phyloP scores from a whole-genome alignment of 192 early-diverging fungal species.

The Diversispora epigaea region DNA sequence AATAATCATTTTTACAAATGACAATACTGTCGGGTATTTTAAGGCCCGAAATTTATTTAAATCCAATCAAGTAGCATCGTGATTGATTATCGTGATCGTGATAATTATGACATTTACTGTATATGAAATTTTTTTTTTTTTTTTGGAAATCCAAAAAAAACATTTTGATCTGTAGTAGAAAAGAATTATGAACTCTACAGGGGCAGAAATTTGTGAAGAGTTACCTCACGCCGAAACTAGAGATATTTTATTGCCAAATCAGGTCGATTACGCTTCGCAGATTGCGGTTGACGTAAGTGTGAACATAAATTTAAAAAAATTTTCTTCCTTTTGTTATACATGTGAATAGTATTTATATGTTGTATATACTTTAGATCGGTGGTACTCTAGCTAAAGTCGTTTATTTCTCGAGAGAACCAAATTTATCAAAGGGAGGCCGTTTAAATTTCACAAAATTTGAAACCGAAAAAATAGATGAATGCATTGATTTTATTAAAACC shows the following conservation, averaged over 20 bases:
- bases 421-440: slow-evolving; percentile 68
- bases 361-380: slow-evolving; percentile 53
- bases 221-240: slow-evolving; percentile 54
- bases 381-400: slow-evolving; percentile 75
- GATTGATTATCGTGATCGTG: no score
- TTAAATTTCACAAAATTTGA: slow-evolving; percentile 94
- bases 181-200: slow-evolving; percentile 48
- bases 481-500: slow-evolving; percentile 76
- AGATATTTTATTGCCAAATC: slow-evolving; percentile 89
- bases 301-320: background rate
- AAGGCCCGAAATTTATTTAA: no score
- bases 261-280: slow-evolving; percentile 75
- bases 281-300: slow-evolving; percentile 85
- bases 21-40: no score
- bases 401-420: slow-evolving; percentile 56
- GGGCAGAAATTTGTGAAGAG: slow-evolving; percentile 57
- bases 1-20: no score
- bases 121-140: no score
- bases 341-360: slow-evolving; percentile 12
- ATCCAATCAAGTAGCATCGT: no score
- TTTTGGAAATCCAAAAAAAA: no score
- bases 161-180: no score
- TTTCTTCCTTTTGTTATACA: background rate
- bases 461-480: slow-evolving; percentile 87
- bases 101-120: no score